A percentile compares a stretch with the other conserved stretches of the same genome.
These are phyloP conservation scores for Leccinum rimulosum DNA, from an alignment of 768 basidiomycete genomes.

Conservation along the genomic window DNA sequence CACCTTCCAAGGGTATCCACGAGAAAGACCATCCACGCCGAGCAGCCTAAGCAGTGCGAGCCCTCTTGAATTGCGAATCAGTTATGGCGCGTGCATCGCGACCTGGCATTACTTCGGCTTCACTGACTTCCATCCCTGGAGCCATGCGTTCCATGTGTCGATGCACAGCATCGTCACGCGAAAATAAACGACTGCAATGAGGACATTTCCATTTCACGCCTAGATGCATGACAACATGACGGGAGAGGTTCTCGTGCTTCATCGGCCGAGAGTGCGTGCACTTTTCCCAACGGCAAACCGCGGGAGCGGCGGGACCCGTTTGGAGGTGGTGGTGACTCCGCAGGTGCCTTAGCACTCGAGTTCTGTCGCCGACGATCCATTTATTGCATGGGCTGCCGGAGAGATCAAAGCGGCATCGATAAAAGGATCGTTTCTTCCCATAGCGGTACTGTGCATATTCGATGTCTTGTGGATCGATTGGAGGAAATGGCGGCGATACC, in stretches of 20 bases:
- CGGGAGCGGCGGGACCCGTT: constrained; percentile 11
- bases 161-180: constrained; percentile 33
- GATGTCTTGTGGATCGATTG: constrained; percentile 20
- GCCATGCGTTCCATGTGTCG: constrained; percentile 31
- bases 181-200: constrained; percentile 25
- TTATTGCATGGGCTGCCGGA: constrained; percentile 24
- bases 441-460: constrained; percentile 23
- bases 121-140: constrained; percentile 21
- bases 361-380: constrained; percentile 27
- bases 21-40: neutral
- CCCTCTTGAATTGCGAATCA: constrained; percentile 3
- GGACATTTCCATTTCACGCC: constrained; percentile 31
- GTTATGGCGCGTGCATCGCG: constrained; percentile 12
- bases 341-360: constrained; percentile 27
- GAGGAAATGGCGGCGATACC: neutral
- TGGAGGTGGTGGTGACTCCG: constrained; percentile 24
- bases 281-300: constrained; percentile 23
- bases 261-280: constrained; percentile 24
- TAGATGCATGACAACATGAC: constrained; percentile 30
- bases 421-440: constrained; percentile 16
- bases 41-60: constrained; percentile 7
- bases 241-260: constrained; percentile 34
- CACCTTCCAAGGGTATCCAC: neutral
- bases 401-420: constrained; percentile 27
- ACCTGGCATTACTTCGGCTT: constrained; percentile 24